phyloP scores from a whole-genome alignment of 2,329 filamentous ascomycete genomes.

The Alternaria solani region DNA sequence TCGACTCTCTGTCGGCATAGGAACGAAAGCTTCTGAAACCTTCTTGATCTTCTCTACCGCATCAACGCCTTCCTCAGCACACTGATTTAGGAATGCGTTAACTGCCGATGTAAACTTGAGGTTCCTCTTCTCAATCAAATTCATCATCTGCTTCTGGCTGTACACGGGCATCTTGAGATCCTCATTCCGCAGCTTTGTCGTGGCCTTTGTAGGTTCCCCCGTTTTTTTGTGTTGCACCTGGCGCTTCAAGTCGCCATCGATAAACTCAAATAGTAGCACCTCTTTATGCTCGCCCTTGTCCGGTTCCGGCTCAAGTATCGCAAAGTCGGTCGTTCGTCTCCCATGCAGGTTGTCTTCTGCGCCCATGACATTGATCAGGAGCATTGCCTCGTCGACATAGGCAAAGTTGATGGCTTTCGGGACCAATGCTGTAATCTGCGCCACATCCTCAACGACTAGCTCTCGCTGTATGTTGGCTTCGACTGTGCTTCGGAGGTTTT shows the following conservation, averaged over 20 bases:
- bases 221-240: constrained; percentile 77
- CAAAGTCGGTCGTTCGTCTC: constrained; percentile 59
- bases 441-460: constrained; percentile 79
- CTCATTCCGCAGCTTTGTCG: constrained; percentile 75
- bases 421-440: constrained; percentile 78
- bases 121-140: constrained; percentile 88
- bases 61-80: constrained; percentile 69
- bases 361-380: constrained; percentile 81
- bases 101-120: constrained; percentile 80
- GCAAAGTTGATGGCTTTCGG: constrained; percentile 82
- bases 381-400: constrained; percentile 83
- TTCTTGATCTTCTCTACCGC: constrained; percentile 71
- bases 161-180: constrained; percentile 90
- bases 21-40: constrained; percentile 69
- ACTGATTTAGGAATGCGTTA: constrained; percentile 78
- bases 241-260: constrained; percentile 88
- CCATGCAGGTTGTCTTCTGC: constrained; percentile 72
- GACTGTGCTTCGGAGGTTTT: constrained; percentile 84
- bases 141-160: constrained; percentile 90
- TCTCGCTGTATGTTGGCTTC: constrained; percentile 79
- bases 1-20: constrained; percentile 62
- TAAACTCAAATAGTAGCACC: constrained; percentile 88
- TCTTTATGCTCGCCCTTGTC: constrained; percentile 63
- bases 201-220: constrained; percentile 73
- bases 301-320: constrained; percentile 46